Base-by-base conservation (phyloP, 495 filamentous ascomycete genomes). In the Umbilicaria muhlenbergii region DNA sequence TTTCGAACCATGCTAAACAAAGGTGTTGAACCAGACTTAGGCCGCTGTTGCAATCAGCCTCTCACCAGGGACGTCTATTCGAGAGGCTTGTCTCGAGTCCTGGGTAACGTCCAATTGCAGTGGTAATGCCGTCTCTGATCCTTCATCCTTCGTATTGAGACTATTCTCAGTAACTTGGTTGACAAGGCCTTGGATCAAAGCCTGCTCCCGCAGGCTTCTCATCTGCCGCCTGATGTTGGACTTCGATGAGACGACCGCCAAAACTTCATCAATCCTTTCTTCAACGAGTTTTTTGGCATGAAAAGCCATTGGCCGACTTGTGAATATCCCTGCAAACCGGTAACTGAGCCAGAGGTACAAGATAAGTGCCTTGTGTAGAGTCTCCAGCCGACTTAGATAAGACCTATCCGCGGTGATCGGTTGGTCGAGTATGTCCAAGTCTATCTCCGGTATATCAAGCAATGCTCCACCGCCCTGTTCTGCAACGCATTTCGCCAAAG, bases 291-390 rank as follows among this genome's bases (percentile, higher is more conserved):
- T 55, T 59, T 95, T 95, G 32, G 85, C 74, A 58, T 94, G 79
- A 41, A 81, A 74, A 1, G 84, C 86, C 17, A 94, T 72, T 21
- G 67, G 67, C 47, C 86, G 75, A 47, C 80, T 83, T 11, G 69
- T 72, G 57, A 96, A 94, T 11, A 94, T 70, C 40, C 87, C 85
- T 11, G 78, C 56, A 48, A 80, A 79, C 4, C 77, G 67, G 50
- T 69, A 82, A 45, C 74, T 75, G 14, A 96, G 67, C 91, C 91
- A 98, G 7, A 88, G 66, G 51, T 94, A 98, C 15, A 89, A 59
- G 15, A 89, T 81, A 31, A 96, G 60, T 13, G 74, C 65, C 55
- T 83, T 86, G 62, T 98, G 92, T 17, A 96, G 63, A 14, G 50
- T 53, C 60, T 96, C 92, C 36, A 94, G 60, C 7, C 66, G 56